Percentiles rank a stretch among this genome's conserved stretches.
phyloP scores from a whole-genome alignment of 2,329 filamentous ascomycete species.

The Alternaria gansuensis region DNA sequence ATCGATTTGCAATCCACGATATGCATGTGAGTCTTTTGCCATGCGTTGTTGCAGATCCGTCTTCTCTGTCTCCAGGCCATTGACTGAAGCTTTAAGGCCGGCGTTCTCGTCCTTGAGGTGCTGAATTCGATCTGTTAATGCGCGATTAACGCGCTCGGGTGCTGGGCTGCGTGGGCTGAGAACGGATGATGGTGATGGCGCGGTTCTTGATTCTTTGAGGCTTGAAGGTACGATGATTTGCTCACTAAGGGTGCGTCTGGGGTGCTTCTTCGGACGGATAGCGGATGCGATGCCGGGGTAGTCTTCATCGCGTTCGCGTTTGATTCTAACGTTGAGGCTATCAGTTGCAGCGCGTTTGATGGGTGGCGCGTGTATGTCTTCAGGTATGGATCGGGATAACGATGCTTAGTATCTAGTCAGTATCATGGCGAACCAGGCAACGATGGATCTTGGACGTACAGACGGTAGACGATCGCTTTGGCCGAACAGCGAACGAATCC shows the following conservation, averaged over 20 bases:
- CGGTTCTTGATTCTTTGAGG: conserved; percentile 21
- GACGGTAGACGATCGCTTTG: conserved; percentile 69
- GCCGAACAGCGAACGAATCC: conserved; percentile 59
- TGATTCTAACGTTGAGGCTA: conserved; percentile 30
- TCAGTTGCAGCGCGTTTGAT: conserved; percentile 36
- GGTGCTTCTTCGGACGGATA: conserved; percentile 30
- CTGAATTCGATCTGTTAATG: conserved; percentile 32
- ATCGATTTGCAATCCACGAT: conserved; percentile 18
- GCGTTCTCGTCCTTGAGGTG: conserved; percentile 33
- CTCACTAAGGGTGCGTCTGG: conserved; percentile 32
- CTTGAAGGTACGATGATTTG: conserved; percentile 28
- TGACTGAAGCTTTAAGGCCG: conserved; percentile 21
- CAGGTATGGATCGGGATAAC: conserved; percentile 16
- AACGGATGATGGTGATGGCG: conserved; percentile 8
- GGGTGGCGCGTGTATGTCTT: conserved; percentile 19
- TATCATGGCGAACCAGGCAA: conserved; percentile 20
- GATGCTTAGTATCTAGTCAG: conserved; percentile 19
- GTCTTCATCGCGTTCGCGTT: conserved; percentile 40
- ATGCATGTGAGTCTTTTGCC: conserved; percentile 17
- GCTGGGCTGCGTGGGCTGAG: conserved; percentile 30
- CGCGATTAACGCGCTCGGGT: conserved; percentile 32
- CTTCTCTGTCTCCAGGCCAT: conserved; percentile 19
- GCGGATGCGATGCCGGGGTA: conserved; percentile 15
- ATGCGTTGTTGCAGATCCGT: conserved; percentile 22
- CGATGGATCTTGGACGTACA: conserved; percentile 62